phyloP scores from a whole-genome alignment of 2,329 filamentous ascomycete genomes.

The Aspergillus uvarum region DNA sequence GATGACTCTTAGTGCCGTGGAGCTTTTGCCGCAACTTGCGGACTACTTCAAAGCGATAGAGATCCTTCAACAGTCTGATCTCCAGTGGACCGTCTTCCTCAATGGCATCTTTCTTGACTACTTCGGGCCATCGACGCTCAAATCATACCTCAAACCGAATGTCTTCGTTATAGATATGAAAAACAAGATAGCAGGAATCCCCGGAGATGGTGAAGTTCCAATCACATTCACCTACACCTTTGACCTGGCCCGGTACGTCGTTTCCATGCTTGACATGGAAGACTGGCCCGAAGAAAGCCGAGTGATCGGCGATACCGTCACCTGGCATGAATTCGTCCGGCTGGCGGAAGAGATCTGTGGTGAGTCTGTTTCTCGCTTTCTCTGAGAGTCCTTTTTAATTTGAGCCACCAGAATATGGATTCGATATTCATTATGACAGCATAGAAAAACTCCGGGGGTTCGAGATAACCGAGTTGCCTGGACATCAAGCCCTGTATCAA shows the following conservation, averaged over 20 bases:
- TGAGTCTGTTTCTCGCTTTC: slow-evolving; percentile 1
- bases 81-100: slow-evolving; percentile 22
- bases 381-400: not conserved
- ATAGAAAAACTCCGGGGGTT: slow-evolving; percentile 31
- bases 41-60: slow-evolving; percentile 9
- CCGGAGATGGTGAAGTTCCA: slow-evolving; percentile 19
- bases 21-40: slow-evolving; percentile 5
- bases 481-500: slow-evolving; percentile 21
- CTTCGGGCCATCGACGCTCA: slow-evolving; percentile 15
- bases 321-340: slow-evolving; percentile 25
- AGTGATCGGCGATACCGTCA: slow-evolving; percentile 27
- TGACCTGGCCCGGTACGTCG: slow-evolving; percentile 26
- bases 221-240: slow-evolving; percentile 25
- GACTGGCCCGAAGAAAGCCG: slow-evolving; percentile 21
- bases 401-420: slow-evolving; percentile 19
- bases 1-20: not conserved
- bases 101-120: slow-evolving; percentile 16
- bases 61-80: not conserved
- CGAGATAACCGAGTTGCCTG: slow-evolving; percentile 32
- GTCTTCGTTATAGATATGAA: slow-evolving; percentile 21
- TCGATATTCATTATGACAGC: slow-evolving; percentile 30
- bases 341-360: slow-evolving; percentile 23
- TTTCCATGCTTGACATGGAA: slow-evolving; percentile 14
- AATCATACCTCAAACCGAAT: slow-evolving; percentile 18
- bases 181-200: slow-evolving; percentile 22